Evolutionary conservation across 352 stramenopile species (phyloP), one percentile per base, ranked within the genome.

Genomic region (Pythium guiyangense): DNA sequence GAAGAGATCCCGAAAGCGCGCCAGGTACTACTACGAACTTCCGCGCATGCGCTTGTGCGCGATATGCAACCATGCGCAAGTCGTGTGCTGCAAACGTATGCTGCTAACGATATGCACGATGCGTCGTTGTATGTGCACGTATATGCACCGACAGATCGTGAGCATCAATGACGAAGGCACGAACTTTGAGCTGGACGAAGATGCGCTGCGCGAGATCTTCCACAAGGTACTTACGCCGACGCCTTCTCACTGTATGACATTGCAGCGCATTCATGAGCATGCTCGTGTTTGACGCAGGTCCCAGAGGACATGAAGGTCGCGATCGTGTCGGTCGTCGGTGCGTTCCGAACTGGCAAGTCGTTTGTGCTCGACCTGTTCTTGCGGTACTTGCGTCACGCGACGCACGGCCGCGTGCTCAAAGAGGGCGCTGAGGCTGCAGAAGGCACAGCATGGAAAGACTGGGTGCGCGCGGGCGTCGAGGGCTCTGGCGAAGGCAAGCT

Each of bases 321-420:
- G 22, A 97, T 99, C 37, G 87, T 99, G 39, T 98, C 90, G 40
- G 96, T 99, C 12, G 97, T 99, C 1, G 97, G 97, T 44, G 96
- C 96, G 8, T 99, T 99, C 77, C 90, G 97, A 50, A 99, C 97
- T 26, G 97, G 97, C 52, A 99, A 99, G 67, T 98, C 83, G 29
- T 99, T 99, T 72, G 80, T 99, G 35, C 72, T 99, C 40, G 97
- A 96, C 64, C 91, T 98, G 65, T 99, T 99, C 61, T 70, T 99
- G 45, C 81, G 95, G 17, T 99, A 98, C 70, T 67, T 99, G 54
- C 86, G 95, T 57, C 79, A 86, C 60, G 73, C 84, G 20, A 86
- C 65, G 54, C 58, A 71, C 56, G 72, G 64, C 34, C 68, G 79
- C 39, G 69, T 86, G 65, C 63, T 85, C 8, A 70, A 75, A 47